Conservation (phyloP, 2,329 filamentous ascomycete genomes). For the Cyanodermella asteris region DNA sequence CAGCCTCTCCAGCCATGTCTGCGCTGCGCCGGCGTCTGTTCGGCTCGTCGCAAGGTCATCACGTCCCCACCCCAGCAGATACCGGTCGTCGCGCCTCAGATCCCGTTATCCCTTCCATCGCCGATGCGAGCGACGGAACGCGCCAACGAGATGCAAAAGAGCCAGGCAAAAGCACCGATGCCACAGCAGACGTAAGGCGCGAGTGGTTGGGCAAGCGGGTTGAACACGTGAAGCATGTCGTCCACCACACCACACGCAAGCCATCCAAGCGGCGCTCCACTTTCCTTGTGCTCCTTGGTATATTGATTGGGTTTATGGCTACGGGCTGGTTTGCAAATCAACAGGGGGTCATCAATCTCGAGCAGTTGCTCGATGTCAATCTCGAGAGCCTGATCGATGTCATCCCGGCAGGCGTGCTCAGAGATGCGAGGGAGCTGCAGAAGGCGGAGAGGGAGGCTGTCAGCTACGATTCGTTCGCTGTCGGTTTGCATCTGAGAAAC, state of each 20-base stretch:
- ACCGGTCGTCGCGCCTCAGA: too few species aligned
- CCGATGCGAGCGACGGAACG: slow-evolving; percentile 9
- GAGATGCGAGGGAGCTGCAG: slow-evolving; percentile 66
- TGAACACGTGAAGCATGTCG: too few species aligned
- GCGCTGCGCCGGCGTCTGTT: too few species aligned
- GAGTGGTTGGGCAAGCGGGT: slow-evolving; percentile 12
- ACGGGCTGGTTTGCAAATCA: slow-evolving; percentile 77
- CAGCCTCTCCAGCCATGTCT: too few species aligned
- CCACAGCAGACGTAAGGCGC: slow-evolving; percentile 11
- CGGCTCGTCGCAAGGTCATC: too few species aligned
- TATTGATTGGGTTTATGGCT: slow-evolving; percentile 70
- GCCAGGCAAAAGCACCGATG: slow-evolving; percentile 13
- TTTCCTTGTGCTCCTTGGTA: slow-evolving; percentile 70
- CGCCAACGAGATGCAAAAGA: slow-evolving; percentile 7
- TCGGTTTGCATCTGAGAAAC: slow-evolving; percentile 59
- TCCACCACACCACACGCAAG: slow-evolving; percentile 16
- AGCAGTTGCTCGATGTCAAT: slow-evolving; percentile 46
- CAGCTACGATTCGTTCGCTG: slow-evolving; percentile 81
- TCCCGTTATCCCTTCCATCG: too few species aligned
- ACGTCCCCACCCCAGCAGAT: too few species aligned
- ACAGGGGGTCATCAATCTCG: slow-evolving; percentile 75
- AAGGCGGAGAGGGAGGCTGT: slow-evolving; percentile 73
- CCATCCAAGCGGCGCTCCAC: slow-evolving; percentile 52
- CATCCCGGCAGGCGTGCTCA: slow-evolving; percentile 64
- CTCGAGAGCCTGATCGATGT: slow-evolving; percentile 75